These are phyloP conservation scores for Penicillium expansum DNA, from an alignment of 2,329 filamentous ascomycete genomes.

Conservation along the genomic window DNA sequence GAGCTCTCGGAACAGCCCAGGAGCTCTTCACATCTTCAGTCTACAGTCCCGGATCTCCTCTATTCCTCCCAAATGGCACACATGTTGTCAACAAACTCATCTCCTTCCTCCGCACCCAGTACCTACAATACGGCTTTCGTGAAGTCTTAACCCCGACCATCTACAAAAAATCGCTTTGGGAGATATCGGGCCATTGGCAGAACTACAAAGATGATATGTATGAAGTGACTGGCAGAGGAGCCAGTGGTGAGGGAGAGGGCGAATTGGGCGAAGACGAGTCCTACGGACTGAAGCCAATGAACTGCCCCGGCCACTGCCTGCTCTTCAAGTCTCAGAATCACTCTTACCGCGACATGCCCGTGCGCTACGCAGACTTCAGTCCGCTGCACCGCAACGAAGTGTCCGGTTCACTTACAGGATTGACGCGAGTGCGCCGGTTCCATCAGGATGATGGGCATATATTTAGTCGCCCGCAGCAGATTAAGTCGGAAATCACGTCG, in stretches of 20 bases:
- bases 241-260: conserved; percentile 42
- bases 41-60: conserved; percentile 81
- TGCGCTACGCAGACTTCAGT: conserved; percentile 84
- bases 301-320: conserved; percentile 84
- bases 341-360: conserved; percentile 76
- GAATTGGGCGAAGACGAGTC: conserved; percentile 62
- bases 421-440: conserved; percentile 81
- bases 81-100: conserved; percentile 81
- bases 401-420: conserved; percentile 73
- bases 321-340: conserved; percentile 72
- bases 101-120: conserved; percentile 78
- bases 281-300: conserved; percentile 89
- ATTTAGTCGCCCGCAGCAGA: conserved; percentile 76
- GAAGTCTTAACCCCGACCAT: conserved; percentile 89
- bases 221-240: conserved; percentile 61
- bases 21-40: conserved; percentile 74
- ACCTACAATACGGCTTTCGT: conserved; percentile 78
- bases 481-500: conserved; percentile 68
- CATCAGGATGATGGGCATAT: conserved; percentile 92
- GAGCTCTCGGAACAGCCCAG: conserved; percentile 54
- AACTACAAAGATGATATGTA: conserved; percentile 95
- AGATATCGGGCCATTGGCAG: conserved; percentile 79
- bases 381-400: conserved; percentile 83
- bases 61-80: conserved; percentile 78
- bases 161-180: conserved; percentile 85